Percentiles rank a stretch among this genome's conserved stretches.
These are phyloP conservation scores for Senna tora DNA, from an alignment of 306 rosid genomes.

Conservation along the genomic window DNA sequence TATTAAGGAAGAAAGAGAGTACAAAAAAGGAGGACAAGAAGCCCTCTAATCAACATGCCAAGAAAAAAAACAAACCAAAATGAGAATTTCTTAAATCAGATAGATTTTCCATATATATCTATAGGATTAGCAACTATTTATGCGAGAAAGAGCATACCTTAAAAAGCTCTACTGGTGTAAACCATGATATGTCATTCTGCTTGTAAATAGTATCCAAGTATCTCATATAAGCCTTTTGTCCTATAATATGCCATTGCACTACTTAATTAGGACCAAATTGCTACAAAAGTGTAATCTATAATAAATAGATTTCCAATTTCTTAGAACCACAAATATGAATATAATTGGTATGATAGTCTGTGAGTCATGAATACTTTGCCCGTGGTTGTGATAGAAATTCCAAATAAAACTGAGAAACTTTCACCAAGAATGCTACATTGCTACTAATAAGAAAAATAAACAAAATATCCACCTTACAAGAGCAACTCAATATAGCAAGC, in stretches of 20 bases:
- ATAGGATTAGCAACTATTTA: constrained; percentile 15
- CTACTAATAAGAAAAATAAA: too few species aligned
- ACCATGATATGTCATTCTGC: constrained; percentile 82
- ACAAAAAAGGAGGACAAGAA: too few species aligned
- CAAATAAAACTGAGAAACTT: too few species aligned
- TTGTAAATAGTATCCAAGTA: constrained; percentile 81
- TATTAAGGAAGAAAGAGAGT: too few species aligned
- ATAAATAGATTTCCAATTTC: not conserved
- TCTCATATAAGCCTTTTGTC: constrained; percentile 82
- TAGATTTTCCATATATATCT: constrained; percentile 1
- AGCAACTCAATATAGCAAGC: too few species aligned
- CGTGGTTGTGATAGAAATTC: too few species aligned
- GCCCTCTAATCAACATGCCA: too few species aligned
- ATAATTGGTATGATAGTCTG: not conserved
- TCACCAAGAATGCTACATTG: too few species aligned
- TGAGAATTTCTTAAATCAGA: constrained; percentile 10
- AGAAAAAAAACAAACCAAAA: too few species aligned
- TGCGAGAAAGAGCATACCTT: constrained; percentile 55
- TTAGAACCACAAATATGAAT: constrained; percentile 3
- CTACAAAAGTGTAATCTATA: constrained; percentile 5
- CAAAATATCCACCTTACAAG: too few species aligned
- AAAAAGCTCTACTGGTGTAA: constrained; percentile 93
- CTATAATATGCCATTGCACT: constrained; percentile 52
- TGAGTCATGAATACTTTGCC: constrained; percentile 11
- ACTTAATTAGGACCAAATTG: constrained; percentile 30